These are phyloP conservation scores for Cucurbita argyrosperma DNA, from an alignment of 306 rosid species.

Conservation along the genomic window DNA sequence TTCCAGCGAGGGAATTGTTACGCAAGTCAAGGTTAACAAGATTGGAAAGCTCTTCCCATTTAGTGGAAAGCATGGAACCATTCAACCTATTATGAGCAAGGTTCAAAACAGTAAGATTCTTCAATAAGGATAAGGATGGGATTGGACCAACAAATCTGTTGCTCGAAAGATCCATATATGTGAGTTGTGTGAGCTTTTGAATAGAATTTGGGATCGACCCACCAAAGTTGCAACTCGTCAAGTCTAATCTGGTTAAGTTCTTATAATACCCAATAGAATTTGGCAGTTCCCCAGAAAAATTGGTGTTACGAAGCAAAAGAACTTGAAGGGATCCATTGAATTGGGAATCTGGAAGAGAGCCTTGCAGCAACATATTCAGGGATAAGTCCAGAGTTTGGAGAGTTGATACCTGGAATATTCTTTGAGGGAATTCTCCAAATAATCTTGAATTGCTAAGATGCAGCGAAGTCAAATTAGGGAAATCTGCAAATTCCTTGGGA, in stretches of 20 bases:
- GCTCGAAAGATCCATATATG: not conserved
- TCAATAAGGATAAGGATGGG: slow-evolving; percentile 12
- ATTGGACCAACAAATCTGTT: slow-evolving; percentile 21
- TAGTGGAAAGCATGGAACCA: slow-evolving; percentile 11
- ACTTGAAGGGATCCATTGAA: not conserved
- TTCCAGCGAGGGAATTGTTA: slow-evolving; percentile 12
- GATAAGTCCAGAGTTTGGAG: slow-evolving; percentile 3
- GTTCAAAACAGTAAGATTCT: slow-evolving; percentile 4
- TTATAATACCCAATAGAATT: slow-evolving; percentile 11
- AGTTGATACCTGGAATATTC: slow-evolving; percentile 14
- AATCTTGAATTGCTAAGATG: not conserved
- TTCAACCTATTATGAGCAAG: slow-evolving; percentile 11
- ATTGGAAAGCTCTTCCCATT: slow-evolving; percentile 10
- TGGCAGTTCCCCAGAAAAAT: slow-evolving; percentile 13
- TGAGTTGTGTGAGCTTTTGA: slow-evolving; percentile 3
- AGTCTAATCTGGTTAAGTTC: slow-evolving; percentile 8
- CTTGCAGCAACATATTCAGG: not conserved
- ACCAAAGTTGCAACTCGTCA: slow-evolving; percentile 3
- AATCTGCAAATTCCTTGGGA: slow-evolving; percentile 7
- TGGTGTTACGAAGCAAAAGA: not conserved
- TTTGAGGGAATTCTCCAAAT: slow-evolving; percentile 7
- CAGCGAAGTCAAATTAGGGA: slow-evolving; percentile 17
- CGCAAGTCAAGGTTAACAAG: slow-evolving; percentile 14
- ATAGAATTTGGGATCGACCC: slow-evolving; percentile 15
- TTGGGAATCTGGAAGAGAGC: slow-evolving; percentile 16